phyloP scores from a whole-genome alignment of 192 early-diverging fungal genomes.

The Podila minutissima region DNA sequence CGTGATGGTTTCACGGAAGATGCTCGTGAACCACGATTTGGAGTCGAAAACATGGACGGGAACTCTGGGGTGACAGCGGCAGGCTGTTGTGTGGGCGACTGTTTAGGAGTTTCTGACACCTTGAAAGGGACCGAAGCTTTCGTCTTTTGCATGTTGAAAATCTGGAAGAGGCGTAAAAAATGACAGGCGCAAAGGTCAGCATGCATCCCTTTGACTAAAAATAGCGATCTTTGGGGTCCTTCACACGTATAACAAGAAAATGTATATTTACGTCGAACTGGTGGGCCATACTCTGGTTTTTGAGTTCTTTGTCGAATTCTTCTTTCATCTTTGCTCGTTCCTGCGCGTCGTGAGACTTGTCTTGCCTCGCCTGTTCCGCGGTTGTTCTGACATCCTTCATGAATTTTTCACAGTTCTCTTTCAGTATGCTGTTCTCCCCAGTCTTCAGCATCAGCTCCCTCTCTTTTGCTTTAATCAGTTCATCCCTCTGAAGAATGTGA shows the following conservation, averaged over 20 bases:
- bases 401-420: slow-evolving; percentile 11
- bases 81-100: neutral
- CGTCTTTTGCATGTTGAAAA: neutral
- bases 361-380: neutral
- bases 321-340: slow-evolving; percentile 20
- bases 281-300: slow-evolving; percentile 19
- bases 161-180: neutral
- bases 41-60: neutral
- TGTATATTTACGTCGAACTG: slow-evolving; percentile 24
- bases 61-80: neutral
- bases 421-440: slow-evolving; percentile 15
- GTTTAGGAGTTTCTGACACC: neutral
- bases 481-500: slow-evolving; percentile 8
- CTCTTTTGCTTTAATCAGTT: slow-evolving; percentile 7
- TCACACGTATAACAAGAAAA: neutral
- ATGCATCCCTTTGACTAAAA: neutral
- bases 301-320: slow-evolving; percentile 14
- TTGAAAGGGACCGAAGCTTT: neutral
- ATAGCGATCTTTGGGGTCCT: neutral
- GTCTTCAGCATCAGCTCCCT: slow-evolving; percentile 16
- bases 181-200: neutral
- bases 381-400: neutral
- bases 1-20: neutral
- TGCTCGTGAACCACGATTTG: neutral
- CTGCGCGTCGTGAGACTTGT: neutral